phyloP scores from a whole-genome alignment of 2,329 filamentous ascomycete species.

The Colletotrichum plurivorum region DNA sequence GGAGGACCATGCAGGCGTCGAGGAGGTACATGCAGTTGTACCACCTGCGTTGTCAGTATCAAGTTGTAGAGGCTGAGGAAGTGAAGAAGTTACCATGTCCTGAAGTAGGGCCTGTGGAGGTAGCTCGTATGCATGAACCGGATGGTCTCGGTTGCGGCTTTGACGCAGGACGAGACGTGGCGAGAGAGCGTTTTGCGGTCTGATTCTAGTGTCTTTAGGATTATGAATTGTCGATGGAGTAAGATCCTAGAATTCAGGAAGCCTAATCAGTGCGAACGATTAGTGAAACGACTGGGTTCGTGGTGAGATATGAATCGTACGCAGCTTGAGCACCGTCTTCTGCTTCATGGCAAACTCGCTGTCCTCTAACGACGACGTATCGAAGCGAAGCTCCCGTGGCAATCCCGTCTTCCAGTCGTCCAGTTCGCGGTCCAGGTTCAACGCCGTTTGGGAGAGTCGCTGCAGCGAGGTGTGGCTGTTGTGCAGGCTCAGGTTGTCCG shows the following conservation, averaged over 20 bases:
- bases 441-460: slow-evolving; percentile 29
- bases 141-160: slow-evolving; percentile 32
- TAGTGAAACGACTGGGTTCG: background rate
- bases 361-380: slow-evolving; percentile 31
- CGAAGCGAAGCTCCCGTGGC: slow-evolving; percentile 22
- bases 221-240: slow-evolving; percentile 34
- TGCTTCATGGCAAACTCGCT: slow-evolving; percentile 39
- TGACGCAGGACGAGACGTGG: slow-evolving; percentile 21
- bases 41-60: slow-evolving; percentile 13
- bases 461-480: slow-evolving; percentile 33
- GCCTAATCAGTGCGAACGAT: background rate
- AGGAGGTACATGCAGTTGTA: slow-evolving; percentile 40
- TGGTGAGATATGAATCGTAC: background rate
- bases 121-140: slow-evolving; percentile 38
- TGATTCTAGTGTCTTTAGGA: slow-evolving; percentile 22
- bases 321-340: slow-evolving; percentile 33
- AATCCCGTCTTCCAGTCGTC: slow-evolving; percentile 35
- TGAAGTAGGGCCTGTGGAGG: slow-evolving; percentile 34
- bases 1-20: slow-evolving; percentile 37
- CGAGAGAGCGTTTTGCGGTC: slow-evolving; percentile 28
- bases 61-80: background rate
- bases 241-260: slow-evolving; percentile 35
- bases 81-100: slow-evolving; percentile 23
- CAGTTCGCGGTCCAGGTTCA: slow-evolving; percentile 25
- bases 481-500: slow-evolving; percentile 32